These are phyloP conservation scores for Hygrophoropsis aurantiaca DNA, from an alignment of 768 basidiomycete species.

Conservation along the genomic window DNA sequence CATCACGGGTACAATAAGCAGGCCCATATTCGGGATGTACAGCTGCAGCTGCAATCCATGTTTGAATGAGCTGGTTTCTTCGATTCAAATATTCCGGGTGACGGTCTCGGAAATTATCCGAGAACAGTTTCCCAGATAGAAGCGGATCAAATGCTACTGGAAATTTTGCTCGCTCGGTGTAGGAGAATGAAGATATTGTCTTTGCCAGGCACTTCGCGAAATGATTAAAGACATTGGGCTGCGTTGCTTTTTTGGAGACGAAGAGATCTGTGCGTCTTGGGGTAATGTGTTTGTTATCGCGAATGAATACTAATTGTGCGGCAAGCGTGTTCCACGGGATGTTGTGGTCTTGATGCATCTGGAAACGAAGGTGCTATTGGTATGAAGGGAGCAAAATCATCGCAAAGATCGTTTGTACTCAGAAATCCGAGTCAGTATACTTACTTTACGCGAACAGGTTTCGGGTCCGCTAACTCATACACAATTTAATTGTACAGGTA, in stretches of 20 bases:
- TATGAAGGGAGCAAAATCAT: no score
- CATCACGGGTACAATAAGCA: not conserved
- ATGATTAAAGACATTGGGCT: constrained; percentile 29
- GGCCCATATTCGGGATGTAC: no score
- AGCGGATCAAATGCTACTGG: constrained; percentile 12
- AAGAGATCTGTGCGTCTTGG: constrained; percentile 29
- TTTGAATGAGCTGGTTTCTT: constrained; percentile 29
- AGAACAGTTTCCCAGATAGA: constrained; percentile 25
- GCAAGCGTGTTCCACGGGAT: constrained; percentile 39
- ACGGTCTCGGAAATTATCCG: constrained; percentile 25
- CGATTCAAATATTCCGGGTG: constrained; percentile 32
- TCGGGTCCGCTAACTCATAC: no score
- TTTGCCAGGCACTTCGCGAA: constrained; percentile 28
- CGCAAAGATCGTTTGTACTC: no score
- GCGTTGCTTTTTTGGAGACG: constrained; percentile 18
- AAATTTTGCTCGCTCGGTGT: constrained; percentile 38
- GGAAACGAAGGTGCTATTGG: no score
- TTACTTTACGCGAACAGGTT: no score
- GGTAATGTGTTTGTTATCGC: constrained; percentile 27
- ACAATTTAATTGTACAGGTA: no score
- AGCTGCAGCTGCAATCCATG: constrained; percentile 28
- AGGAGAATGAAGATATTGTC: constrained; percentile 32
- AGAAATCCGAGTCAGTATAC: no score
- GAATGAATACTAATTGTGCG: constrained; percentile 31
- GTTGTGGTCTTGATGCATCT: constrained; percentile 43